These are phyloP conservation scores for Metarhizium anisopliae DNA, from an alignment of 2,329 filamentous ascomycete species.

Conservation along the genomic window DNA sequence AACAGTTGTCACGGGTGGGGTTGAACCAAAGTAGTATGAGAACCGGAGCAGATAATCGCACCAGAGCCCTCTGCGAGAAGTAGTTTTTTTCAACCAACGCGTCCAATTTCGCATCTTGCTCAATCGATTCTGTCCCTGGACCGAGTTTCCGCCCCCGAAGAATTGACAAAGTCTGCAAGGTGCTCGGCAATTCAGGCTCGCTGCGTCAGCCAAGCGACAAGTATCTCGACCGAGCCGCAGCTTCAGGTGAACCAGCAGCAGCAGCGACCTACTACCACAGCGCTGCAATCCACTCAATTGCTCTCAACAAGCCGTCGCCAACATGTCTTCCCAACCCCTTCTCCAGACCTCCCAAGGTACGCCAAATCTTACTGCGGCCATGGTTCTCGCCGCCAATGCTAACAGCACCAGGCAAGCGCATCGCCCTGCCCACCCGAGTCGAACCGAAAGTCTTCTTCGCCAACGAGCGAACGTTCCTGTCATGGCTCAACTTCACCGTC, in stretches of 20 bases:
- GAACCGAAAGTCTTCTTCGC: conserved; percentile 99
- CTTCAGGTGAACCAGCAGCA: not conserved
- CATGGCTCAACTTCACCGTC: conserved; percentile 99
- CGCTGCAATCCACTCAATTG: not conserved
- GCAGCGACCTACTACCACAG: not conserved
- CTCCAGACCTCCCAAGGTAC: conserved; percentile 87
- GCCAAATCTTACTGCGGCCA: not conserved
- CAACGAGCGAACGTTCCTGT: conserved; percentile 98
- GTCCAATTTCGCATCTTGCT: not conserved
- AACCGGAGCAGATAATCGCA: not conserved
- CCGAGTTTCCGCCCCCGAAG: not conserved
- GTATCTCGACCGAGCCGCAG: not conserved
- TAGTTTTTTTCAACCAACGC: not conserved
- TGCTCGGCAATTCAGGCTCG: not conserved
- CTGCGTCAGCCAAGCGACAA: not conserved
- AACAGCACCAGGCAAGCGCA: conserved; percentile 76
- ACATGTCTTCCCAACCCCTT: conserved; percentile 93
- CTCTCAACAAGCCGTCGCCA: conserved; percentile 15
- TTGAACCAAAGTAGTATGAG: not conserved
- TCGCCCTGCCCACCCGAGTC: conserved; percentile 93
- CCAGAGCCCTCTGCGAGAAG: not conserved
- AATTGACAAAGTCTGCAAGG: not conserved
- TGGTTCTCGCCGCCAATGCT: conserved; percentile 13
- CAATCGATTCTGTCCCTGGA: not conserved
- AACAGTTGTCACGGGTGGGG: conserved; percentile 3